phyloP scores from a whole-genome alignment of 371 early-diverging fungal species.

The Mucor saturninus region DNA sequence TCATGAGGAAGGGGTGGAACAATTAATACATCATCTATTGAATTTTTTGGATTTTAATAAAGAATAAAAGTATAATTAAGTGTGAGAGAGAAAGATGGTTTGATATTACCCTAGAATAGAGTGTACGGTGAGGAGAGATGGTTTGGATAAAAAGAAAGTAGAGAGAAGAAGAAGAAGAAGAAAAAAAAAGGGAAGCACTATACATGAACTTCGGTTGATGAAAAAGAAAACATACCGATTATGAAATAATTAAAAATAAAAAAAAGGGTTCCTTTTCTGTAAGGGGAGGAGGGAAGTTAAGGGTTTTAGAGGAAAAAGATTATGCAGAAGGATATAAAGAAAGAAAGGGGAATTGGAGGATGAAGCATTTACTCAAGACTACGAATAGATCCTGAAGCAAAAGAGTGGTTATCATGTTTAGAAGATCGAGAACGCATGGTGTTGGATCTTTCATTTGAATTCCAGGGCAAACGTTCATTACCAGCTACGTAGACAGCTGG shows the following conservation, averaged over 20 bases:
- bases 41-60: neutral
- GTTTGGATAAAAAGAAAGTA: neutral
- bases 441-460: slow-evolving; percentile 23
- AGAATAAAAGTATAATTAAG: slow-evolving; percentile 7
- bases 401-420: slow-evolving; percentile 24
- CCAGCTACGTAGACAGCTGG: slow-evolving; percentile 41
- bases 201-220: slow-evolving; percentile 24
- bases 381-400: slow-evolving; percentile 20
- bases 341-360: neutral
- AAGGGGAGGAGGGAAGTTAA: slow-evolving; percentile 1
- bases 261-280: neutral
- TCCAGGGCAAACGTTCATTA: slow-evolving; percentile 34
- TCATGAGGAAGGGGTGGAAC: neutral
- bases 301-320: slow-evolving; percentile 7
- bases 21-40: slow-evolving; percentile 4
- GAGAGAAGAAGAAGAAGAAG: neutral
- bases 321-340: slow-evolving; percentile 10
- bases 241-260: slow-evolving; percentile 3
- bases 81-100: neutral
- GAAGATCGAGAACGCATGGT: slow-evolving; percentile 31
- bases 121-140: neutral
- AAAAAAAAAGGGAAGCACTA: slow-evolving; percentile 17
- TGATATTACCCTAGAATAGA: slow-evolving; percentile 1
- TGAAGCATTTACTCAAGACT: slow-evolving; percentile 14
- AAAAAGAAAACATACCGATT: slow-evolving; percentile 17